phyloP scores from a whole-genome alignment of 108 stramenopile genomes.

The Cyclotella cryptica region DNA sequence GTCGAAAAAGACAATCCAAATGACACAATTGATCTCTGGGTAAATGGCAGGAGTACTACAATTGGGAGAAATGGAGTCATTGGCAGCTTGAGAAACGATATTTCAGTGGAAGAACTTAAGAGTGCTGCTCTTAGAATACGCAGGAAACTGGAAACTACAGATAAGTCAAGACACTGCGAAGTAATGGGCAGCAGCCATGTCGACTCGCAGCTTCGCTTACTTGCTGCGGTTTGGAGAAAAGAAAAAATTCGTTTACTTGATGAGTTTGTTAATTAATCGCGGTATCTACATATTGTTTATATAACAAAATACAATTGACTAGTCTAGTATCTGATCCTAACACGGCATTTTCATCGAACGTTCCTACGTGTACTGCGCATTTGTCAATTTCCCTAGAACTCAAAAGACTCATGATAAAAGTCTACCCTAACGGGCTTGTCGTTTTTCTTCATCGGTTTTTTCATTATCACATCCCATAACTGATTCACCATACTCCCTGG shows the following conservation, averaged over 20 bases:
- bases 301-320: too few relatives aligned
- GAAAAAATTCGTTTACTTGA: not conserved
- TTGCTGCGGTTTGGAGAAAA: not conserved
- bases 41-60: not conserved
- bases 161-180: not conserved
- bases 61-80: conserved; percentile 2
- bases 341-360: too few relatives aligned
- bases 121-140: not conserved
- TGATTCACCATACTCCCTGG: conserved; percentile 31
- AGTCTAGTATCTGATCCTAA: too few relatives aligned
- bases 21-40: conserved; percentile 2
- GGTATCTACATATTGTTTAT: too few relatives aligned
- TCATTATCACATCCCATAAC: conserved; percentile 41
- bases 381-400: conserved; percentile 9
- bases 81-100: not conserved
- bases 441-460: conserved; percentile 36
- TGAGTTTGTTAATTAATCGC: not conserved
- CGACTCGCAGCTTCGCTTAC: not conserved
- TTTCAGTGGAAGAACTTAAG: not conserved
- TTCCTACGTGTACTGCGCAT: not conserved
- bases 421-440: conserved; percentile 29
- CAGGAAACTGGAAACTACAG: not conserved
- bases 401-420: conserved; percentile 41
- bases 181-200: not conserved
- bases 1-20: conserved; percentile 7